Percentiles rank a stretch among this genome's conserved stretches.
phyloP scores from a whole-genome alignment of 208 protist species.

The Wallacemonas sp. region DNA sequence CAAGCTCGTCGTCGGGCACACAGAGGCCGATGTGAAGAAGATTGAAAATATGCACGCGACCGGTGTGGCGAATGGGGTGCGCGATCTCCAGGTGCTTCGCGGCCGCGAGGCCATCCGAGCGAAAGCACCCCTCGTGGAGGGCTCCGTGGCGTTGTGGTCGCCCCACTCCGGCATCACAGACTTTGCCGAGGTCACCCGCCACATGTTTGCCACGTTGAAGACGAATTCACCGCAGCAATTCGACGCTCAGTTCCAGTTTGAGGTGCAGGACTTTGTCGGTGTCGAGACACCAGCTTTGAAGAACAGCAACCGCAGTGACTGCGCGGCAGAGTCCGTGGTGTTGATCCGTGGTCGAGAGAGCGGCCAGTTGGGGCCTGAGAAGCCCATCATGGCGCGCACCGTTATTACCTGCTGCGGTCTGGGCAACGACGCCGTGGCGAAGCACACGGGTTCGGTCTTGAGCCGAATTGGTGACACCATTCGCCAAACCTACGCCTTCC shows the following conservation, averaged over 20 bases:
- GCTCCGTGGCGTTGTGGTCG: slow-evolving; percentile 54
- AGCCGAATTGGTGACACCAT: slow-evolving; percentile 27
- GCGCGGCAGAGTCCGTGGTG: slow-evolving; percentile 24
- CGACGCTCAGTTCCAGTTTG: slow-evolving; percentile 26
- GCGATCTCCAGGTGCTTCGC: slow-evolving; percentile 38
- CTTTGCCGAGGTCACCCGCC: slow-evolving; percentile 39
- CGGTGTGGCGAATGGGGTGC: slow-evolving; percentile 63
- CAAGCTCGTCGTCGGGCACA: slow-evolving; percentile 72
- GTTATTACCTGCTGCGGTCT: slow-evolving; percentile 68
- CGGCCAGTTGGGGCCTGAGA: slow-evolving; percentile 34
- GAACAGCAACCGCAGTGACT: no score
- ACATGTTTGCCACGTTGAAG: slow-evolving; percentile 34
- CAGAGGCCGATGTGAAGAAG: slow-evolving; percentile 28
- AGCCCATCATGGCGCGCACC: slow-evolving; percentile 30
- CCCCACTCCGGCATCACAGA: slow-evolving; percentile 67
- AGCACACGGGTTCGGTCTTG: slow-evolving; percentile 21
- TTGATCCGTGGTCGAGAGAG: slow-evolving; percentile 41
- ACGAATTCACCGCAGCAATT: slow-evolving; percentile 12
- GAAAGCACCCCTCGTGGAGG: slow-evolving; percentile 48
- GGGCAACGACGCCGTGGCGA: slow-evolving; percentile 38
- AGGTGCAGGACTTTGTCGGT: slow-evolving; percentile 43
- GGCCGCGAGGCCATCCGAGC: slow-evolving; percentile 33
- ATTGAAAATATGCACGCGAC: slow-evolving; percentile 51
- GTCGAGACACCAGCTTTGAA: neutral
- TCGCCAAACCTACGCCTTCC: slow-evolving; percentile 40